Percentiles rank a stretch among this genome's conserved stretches.
Conservation (phyloP, 2,329 filamentous ascomycete genomes). For the Epichloe brachyelytri region DNA sequence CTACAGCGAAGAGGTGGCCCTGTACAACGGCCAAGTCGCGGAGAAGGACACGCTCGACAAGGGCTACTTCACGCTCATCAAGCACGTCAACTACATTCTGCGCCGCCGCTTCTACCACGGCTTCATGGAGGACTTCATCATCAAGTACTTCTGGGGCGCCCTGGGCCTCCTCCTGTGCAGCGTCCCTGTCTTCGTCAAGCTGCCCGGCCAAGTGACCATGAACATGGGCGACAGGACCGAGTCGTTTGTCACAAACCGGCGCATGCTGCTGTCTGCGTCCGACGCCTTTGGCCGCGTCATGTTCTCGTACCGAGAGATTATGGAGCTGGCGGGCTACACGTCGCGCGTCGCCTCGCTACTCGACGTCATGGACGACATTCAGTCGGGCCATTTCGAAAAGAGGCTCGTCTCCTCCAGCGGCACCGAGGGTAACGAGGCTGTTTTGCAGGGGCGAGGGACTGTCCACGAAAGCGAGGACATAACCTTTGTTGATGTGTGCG, state of each 20-base stretch:
- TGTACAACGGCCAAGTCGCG: conserved; percentile 82
- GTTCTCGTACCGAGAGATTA: conserved; percentile 97
- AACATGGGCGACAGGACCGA: conserved; percentile 61
- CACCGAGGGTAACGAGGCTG: conserved; percentile 67
- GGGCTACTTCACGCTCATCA: conserved; percentile 97
- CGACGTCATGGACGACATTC: conserved; percentile 89
- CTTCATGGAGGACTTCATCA: conserved; percentile 99
- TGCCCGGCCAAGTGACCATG: conserved; percentile 54
- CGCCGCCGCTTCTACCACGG: conserved; percentile 86
- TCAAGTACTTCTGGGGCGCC: conserved; percentile 99
- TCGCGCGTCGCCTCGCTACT: conserved; percentile 80
- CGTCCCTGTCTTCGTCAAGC: conserved; percentile 88
- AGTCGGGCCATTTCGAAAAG: conserved; percentile 86
- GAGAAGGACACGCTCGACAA: conserved; percentile 97
- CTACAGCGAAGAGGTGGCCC: conserved; percentile 85
- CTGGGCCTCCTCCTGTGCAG: conserved; percentile 84
- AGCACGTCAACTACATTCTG: conserved; percentile 94
- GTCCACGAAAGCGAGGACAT: conserved; percentile 76
- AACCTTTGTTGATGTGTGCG: conserved; percentile 67
- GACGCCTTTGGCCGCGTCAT: conserved; percentile 93
- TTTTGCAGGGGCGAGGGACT: conserved; percentile 69
- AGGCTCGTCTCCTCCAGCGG: conserved; percentile 83
- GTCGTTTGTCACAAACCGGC: conserved; percentile 84
- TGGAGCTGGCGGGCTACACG: conserved; percentile 90
- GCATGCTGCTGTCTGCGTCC: conserved; percentile 83